Evolutionary conservation across 768 basidiomycete genomes (phyloP).

Genomic region (Ephemerocybe angulata): DNA sequence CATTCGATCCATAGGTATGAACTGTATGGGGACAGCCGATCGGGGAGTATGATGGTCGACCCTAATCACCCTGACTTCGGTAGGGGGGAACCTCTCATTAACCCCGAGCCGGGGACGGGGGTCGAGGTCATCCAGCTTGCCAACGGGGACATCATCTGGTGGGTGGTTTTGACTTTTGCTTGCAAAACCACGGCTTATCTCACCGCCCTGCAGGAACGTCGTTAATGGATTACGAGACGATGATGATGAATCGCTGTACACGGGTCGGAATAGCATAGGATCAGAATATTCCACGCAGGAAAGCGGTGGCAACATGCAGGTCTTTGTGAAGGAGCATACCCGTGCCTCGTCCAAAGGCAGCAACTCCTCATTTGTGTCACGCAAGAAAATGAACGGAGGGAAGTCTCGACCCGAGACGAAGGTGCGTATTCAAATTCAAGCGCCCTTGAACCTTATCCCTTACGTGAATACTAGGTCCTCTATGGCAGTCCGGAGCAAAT

Average conservation of each 20-base stretch:
- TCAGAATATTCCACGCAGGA: conserved; percentile 66
- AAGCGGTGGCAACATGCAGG: conserved; percentile 57
- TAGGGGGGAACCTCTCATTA: conserved; percentile 25
- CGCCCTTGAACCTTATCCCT: conserved; percentile 23
- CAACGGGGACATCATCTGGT: conserved; percentile 89
- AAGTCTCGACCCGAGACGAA: conserved; percentile 78
- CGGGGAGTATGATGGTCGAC: conserved; percentile 31
- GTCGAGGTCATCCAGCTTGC: conserved; percentile 79
- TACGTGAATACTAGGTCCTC: conserved; percentile 50
- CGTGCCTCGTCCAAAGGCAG: conserved; percentile 67
- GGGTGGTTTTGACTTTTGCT: conserved; percentile 22
- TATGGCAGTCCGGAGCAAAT: conserved; percentile 76
- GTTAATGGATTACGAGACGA: conserved; percentile 81
- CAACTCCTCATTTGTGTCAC: conserved; percentile 55
- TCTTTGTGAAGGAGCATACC: conserved; percentile 75
- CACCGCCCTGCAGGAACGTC: conserved; percentile 54
- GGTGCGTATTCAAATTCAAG: conserved; percentile 38
- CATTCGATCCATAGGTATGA: conserved; percentile 54
- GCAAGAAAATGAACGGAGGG: conserved; percentile 52
- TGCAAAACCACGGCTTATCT: conserved; percentile 16
- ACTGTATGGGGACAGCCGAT: conserved; percentile 67
- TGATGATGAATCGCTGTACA: conserved; percentile 66
- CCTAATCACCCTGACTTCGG: conserved; percentile 27
- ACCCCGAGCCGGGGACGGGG: conserved; percentile 53
- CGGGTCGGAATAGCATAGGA: conserved; percentile 64